These are phyloP conservation scores for Russula brevipes DNA, from an alignment of 768 basidiomycete species.

Conservation along the genomic window DNA sequence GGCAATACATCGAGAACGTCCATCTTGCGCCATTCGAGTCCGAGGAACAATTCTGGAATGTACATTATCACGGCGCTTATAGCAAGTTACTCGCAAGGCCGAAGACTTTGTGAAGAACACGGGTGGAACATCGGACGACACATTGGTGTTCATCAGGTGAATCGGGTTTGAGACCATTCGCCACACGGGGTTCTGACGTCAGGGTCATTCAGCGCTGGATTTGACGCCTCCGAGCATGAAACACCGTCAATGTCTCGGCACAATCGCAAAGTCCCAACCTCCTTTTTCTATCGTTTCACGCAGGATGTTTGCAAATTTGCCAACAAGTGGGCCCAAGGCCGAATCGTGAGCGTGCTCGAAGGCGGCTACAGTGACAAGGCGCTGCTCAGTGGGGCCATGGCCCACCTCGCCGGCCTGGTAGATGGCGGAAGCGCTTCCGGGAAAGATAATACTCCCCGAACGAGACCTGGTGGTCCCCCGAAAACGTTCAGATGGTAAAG, in stretches of 20 bases:
- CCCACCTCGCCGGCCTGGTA: conserved; percentile 68
- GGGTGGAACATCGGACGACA: conserved; percentile 58
- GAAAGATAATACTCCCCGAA: background rate
- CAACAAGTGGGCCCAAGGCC: conserved; percentile 57
- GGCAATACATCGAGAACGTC: conserved; percentile 83
- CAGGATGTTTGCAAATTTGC: conserved; percentile 63
- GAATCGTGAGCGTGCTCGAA: conserved; percentile 84
- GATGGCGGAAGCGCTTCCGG: conserved; percentile 26
- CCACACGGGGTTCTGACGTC: conserved; percentile 8
- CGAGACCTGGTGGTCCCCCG: conserved; percentile 32
- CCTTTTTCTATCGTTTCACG: conserved; percentile 83
- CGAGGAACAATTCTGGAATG: conserved; percentile 69
- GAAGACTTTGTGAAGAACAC: conserved; percentile 66
- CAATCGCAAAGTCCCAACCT: conserved; percentile 78
- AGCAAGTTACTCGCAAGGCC: conserved; percentile 59
- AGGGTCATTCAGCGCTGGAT: conserved; percentile 61
- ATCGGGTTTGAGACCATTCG: conserved; percentile 12
- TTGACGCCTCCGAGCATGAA: conserved; percentile 94
- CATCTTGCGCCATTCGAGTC: conserved; percentile 72
- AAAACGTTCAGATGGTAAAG: conserved; percentile 20
- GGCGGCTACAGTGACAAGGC: conserved; percentile 94
- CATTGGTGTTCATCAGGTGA: conserved; percentile 83
- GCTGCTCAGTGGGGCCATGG: conserved; percentile 75
- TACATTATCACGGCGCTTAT: conserved; percentile 65
- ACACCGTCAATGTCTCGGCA: conserved; percentile 88